Conservation (phyloP, 768 basidiomycete genomes). For the Hypholoma sublateritium region DNA sequence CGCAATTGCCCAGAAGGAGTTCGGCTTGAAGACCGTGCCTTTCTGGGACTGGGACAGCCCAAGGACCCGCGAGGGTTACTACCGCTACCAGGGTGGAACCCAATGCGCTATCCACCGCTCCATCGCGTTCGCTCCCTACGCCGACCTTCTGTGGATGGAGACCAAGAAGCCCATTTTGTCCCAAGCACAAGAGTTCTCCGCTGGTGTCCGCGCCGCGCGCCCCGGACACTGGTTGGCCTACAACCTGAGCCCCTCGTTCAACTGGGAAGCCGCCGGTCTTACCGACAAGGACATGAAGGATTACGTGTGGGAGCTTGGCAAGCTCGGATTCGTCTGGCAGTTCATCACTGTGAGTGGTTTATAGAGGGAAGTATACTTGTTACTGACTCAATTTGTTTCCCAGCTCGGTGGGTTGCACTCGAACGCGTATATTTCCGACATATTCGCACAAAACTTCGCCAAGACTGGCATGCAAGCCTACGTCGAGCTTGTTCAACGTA, state of each 20-base stretch:
- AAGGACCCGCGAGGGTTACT: conserved; percentile 93
- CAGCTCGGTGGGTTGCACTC: conserved; percentile 97
- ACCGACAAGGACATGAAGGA: conserved; percentile 80
- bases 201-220: conserved; percentile 77
- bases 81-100: conserved; percentile 96
- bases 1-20: conserved; percentile 75
- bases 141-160: conserved; percentile 94
- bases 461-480: conserved; percentile 99
- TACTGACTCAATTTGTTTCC: not conserved
- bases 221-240: conserved; percentile 97
- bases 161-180: conserved; percentile 91
- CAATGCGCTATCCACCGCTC: conserved; percentile 92
- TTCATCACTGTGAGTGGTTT: conserved; percentile 83
- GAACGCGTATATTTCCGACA: conserved; percentile 94
- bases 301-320: conserved; percentile 92
- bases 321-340: conserved; percentile 97
- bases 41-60: conserved; percentile 97
- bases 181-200: conserved; percentile 91
- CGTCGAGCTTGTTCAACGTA: conserved; percentile 90
- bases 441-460: conserved; percentile 86
- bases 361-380: not conserved
- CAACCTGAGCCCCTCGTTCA: conserved; percentile 92
- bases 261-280: conserved; percentile 93
- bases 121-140: conserved; percentile 91
- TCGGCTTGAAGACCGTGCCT: conserved; percentile 69